Percentiles rank a stretch among this genome's conserved stretches.
phyloP scores from a whole-genome alignment of 2,329 filamentous ascomycete species.

The Alternaria solani region DNA sequence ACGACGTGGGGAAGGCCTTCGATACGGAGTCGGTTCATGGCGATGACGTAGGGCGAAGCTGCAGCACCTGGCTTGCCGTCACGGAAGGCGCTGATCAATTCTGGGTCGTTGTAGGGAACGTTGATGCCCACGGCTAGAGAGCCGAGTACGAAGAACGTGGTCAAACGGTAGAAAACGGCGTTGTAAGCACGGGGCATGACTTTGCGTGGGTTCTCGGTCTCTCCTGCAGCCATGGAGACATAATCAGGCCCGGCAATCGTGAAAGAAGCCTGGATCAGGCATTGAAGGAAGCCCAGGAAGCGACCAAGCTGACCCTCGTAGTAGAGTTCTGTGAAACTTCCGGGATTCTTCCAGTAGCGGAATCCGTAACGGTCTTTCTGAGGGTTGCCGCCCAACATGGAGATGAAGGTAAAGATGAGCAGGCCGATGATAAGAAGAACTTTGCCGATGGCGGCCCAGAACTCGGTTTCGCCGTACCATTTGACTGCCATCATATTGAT shows the following conservation, averaged over 20 bases:
- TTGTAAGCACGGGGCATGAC: conserved; percentile 77
- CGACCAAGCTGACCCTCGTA: conserved; percentile 73
- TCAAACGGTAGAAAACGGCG: conserved; percentile 79
- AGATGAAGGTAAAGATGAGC: conserved; percentile 72
- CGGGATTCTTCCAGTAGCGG: conserved; percentile 65
- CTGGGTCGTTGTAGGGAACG: conserved; percentile 72
- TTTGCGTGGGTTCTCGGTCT: conserved; percentile 56
- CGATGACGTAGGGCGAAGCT: conserved; percentile 69
- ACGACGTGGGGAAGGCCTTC: conserved; percentile 65
- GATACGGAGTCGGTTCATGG: conserved; percentile 64
- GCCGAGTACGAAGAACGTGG: conserved; percentile 77
- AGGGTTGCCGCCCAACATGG: conserved; percentile 85
- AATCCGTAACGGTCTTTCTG: conserved; percentile 60
- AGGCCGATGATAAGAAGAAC: conserved; percentile 57
- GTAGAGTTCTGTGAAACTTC: conserved; percentile 71
- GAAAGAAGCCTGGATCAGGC: conserved; percentile 68
- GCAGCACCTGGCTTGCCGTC: conserved; percentile 70
- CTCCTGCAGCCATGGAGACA: conserved; percentile 59
- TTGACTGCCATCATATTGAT: conserved; percentile 72
- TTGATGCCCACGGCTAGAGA: conserved; percentile 74
- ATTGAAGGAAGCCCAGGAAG: conserved; percentile 79
- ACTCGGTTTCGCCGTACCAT: conserved; percentile 67
- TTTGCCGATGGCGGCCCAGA: conserved; percentile 72
- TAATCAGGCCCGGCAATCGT: conserved; percentile 60
- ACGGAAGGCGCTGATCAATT: conserved; percentile 67